phyloP scores from a whole-genome alignment of 2,329 filamentous ascomycete genomes.

The Aureobasidium musti region DNA sequence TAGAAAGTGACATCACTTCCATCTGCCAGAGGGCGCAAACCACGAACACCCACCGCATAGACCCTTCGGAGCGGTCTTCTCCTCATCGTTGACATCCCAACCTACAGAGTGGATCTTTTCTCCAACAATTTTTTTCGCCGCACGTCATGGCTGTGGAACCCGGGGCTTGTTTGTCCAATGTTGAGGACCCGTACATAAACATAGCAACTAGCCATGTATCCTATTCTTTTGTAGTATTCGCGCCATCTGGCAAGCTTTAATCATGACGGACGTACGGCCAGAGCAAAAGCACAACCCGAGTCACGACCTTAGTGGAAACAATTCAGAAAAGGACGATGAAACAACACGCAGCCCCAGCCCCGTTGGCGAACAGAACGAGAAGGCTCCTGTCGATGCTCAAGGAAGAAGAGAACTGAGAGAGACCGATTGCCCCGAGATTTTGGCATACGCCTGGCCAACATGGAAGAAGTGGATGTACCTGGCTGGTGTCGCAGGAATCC shows the following conservation, averaged over 20 bases:
- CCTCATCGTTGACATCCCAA: conserved; percentile 28
- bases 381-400: conserved; percentile 25
- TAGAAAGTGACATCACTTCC: conserved; percentile 23
- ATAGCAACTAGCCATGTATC: conserved; percentile 11
- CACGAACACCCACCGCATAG: background rate
- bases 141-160: conserved; percentile 28
- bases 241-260: background rate
- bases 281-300: conserved; percentile 2
- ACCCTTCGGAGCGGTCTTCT: conserved; percentile 17
- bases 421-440: conserved; percentile 38
- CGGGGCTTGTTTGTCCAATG: conserved; percentile 7
- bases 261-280: conserved; percentile 28
- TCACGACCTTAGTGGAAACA: conserved; percentile 13
- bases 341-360: conserved; percentile 21
- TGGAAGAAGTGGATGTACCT: conserved; percentile 54
- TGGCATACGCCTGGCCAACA: conserved; percentile 49
- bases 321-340: conserved; percentile 27
- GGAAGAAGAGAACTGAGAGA: conserved; percentile 33
- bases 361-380: conserved; percentile 29
- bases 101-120: conserved; percentile 20
- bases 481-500: conserved; percentile 50
- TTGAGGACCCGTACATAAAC: conserved; percentile 13
- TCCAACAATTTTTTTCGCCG: conserved; percentile 15
- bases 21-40: background rate
- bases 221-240: background rate